A percentile compares a stretch with the other conserved stretches of the same genome.
Conservation (phyloP, 805 yeast species). For the Candida patagonica region DNA sequence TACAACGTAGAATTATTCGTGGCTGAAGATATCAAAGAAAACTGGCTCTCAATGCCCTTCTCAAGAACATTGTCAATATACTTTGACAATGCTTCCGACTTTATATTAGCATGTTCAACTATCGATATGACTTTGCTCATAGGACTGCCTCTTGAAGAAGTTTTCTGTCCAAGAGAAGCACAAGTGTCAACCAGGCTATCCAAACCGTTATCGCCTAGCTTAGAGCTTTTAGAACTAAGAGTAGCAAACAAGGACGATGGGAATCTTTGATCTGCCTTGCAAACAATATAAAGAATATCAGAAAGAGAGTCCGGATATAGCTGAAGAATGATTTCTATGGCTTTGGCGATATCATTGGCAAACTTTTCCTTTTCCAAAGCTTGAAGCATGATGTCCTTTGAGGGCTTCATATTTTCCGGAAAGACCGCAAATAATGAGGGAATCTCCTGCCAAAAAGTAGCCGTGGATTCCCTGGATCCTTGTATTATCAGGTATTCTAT, state of each 20-base stretch:
- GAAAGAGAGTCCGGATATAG: background rate
- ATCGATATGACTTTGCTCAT: too few relatives aligned
- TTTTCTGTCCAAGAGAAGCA: too few relatives aligned
- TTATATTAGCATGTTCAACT: background rate
- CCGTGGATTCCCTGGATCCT: conserved; percentile 3
- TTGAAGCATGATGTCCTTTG: background rate
- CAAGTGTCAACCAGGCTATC: too few relatives aligned
- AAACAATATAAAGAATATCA: background rate
- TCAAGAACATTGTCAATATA: background rate
- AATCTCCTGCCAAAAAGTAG: conserved; percentile 1
- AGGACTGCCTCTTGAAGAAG: too few relatives aligned
- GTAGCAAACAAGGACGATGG: background rate
- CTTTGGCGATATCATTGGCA: background rate
- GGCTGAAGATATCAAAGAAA: background rate
- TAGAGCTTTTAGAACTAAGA: background rate
- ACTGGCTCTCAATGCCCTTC: background rate
- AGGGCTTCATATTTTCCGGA: background rate
- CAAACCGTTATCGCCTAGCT: background rate
- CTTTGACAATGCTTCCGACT: background rate
- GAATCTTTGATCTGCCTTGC: background rate
- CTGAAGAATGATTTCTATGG: background rate
- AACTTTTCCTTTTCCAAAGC: background rate
- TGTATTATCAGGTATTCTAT: background rate
- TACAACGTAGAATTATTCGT: background rate
- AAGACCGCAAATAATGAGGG: background rate